phyloP scores from a whole-genome alignment of 495 filamentous ascomycete species.

The Tuber calosporum region DNA sequence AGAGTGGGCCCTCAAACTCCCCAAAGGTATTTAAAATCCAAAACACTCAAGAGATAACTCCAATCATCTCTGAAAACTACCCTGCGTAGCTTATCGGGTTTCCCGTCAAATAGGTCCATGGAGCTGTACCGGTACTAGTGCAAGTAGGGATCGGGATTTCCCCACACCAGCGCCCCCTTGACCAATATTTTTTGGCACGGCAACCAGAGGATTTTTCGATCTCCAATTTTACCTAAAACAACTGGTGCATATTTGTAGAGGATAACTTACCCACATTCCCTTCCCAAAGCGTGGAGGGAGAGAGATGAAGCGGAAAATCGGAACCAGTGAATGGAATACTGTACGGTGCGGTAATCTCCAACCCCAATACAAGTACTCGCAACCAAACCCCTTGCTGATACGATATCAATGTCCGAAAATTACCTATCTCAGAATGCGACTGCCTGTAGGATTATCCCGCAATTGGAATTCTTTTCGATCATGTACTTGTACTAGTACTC shows the following conservation, averaged over 20 bases:
- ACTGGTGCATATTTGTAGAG: background rate
- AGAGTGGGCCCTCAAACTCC: background rate
- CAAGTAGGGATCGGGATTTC: background rate
- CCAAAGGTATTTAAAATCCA: background rate
- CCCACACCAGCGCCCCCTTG: background rate
- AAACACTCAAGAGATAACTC: no score
- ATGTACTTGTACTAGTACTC: no score
- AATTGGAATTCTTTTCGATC: background rate
- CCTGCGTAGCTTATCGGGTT: background rate
- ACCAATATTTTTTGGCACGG: background rate
- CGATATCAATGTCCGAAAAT: background rate
- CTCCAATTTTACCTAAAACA: background rate
- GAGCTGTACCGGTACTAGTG: no score
- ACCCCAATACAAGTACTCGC: no score
- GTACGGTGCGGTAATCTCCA: no score
- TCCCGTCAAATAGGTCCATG: background rate
- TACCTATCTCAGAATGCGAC: background rate
- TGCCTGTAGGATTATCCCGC: background rate
- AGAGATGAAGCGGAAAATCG: no score
- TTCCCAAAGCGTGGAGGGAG: background rate
- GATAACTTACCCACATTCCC: background rate
- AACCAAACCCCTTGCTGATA: background rate
- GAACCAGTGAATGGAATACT: no score
- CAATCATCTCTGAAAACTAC: background rate
- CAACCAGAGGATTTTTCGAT: background rate